Percentiles rank a stretch among this genome's conserved stretches.
These are phyloP conservation scores for Xylaria sp. DNA, from an alignment of 2,329 filamentous ascomycete genomes.

Conservation along the genomic window DNA sequence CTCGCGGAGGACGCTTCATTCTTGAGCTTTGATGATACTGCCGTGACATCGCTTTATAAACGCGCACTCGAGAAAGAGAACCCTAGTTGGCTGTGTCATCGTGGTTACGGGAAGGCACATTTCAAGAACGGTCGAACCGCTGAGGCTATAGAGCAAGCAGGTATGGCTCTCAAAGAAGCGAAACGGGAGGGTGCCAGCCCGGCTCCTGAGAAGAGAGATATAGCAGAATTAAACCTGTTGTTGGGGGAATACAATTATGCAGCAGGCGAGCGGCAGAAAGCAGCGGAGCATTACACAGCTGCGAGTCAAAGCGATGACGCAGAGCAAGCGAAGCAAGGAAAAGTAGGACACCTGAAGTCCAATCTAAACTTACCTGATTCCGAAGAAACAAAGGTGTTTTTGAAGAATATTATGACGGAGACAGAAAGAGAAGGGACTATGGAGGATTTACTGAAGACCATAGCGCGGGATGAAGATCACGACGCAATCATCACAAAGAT, in stretches of 20 bases:
- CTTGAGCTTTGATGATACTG: not conserved
- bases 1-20: not conserved
- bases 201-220: not conserved
- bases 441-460: not conserved
- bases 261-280: not conserved
- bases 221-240: not conserved
- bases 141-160: not conserved
- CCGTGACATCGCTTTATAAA: not conserved
- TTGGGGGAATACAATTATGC: not conserved
- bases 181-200: not conserved
- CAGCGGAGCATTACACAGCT: not conserved
- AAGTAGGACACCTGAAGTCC: constrained; percentile 1
- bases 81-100: not conserved
- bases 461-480: not conserved
- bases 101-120: not conserved
- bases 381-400: not conserved
- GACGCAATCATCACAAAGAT: constrained; percentile 1
- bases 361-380: not conserved
- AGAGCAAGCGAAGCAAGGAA: constrained; percentile 3
- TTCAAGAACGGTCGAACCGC: not conserved
- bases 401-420: not conserved
- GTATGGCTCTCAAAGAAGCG: not conserved
- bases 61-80: not conserved
- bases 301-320: not conserved
- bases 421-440: not conserved